Percentiles rank a stretch among this genome's conserved stretches.
Evolutionary conservation across 352 stramenopile species (phyloP).

Genomic region (Phytophthora pluvialis): DNA sequence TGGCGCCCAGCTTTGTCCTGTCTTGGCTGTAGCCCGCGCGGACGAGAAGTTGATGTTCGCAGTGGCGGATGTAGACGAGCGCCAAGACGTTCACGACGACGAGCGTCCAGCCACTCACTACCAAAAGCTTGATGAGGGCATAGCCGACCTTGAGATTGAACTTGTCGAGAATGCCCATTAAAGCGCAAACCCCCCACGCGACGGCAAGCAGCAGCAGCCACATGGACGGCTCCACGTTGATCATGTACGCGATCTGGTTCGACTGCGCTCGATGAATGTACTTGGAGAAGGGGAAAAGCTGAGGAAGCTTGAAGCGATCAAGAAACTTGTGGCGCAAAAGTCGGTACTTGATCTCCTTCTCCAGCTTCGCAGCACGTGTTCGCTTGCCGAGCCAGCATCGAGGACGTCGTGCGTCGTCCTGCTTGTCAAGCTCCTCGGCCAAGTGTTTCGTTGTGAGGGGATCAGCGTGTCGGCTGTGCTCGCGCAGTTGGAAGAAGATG

Average conservation of each 20-base stretch:
- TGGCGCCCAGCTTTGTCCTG: constrained; percentile 29
- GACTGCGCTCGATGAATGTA: constrained; percentile 69
- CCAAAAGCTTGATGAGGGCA: constrained; percentile 34
- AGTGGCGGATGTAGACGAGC: constrained; percentile 43
- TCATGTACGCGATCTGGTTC: constrained; percentile 74
- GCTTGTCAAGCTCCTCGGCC: constrained; percentile 5
- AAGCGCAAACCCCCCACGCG: constrained; percentile 45
- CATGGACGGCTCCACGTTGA: constrained; percentile 68
- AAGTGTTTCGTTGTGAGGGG: constrained; percentile 46
- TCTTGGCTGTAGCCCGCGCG: constrained; percentile 33
- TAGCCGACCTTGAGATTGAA: background rate
- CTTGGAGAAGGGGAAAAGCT: constrained; percentile 72
- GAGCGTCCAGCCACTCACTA: constrained; percentile 30
- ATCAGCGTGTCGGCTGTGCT: constrained; percentile 34
- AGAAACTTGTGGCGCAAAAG: constrained; percentile 55
- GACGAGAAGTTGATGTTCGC: constrained; percentile 35
- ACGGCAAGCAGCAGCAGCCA: constrained; percentile 60
- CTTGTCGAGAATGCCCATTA: constrained; percentile 24
- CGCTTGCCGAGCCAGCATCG: background rate
- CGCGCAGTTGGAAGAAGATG: constrained; percentile 47
- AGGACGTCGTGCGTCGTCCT: background rate
- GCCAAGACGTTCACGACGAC: constrained; percentile 42
- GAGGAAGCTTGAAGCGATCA: constrained; percentile 42
- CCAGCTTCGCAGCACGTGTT: background rate
- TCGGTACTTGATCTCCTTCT: constrained; percentile 31